Evolutionary conservation across 169 alveolate genomes (phyloP), one percentile per base, ranked within the genome.

Genomic region (Cryptosporidium felis): DNA sequence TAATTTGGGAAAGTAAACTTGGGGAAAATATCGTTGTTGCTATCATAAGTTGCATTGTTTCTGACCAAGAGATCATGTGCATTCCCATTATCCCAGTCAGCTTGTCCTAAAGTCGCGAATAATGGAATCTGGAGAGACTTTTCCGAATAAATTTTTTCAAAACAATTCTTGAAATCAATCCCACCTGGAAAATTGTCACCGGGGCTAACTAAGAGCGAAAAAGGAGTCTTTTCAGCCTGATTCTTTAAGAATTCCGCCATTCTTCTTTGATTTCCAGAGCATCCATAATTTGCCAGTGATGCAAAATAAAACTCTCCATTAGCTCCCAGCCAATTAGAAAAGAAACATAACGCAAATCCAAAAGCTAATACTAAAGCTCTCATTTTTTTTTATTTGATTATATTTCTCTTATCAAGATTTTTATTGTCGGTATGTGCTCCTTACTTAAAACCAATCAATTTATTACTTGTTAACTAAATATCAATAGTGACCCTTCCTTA

Each of bases 51-150:
- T 34, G 5, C 51, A 53, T 74, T 74, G 23, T 74, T 74, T 74
- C 67, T 56, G 47, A 34, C 56, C 36, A 74, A 32, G 1, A 74
- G 45, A 5, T n/a, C 67, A 36, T 49, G 10, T 6, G 85, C 53
- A 74, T 56, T 74, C 3, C 85, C 85, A 74, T 74, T 74, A 34
- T 74, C 85, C 85, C 85, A 74, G 28, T 74, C 85, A 4, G 85
- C 85, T 36, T 74, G 85, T 38, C 85, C 85, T 38, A 74, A 12
- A 34, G 74, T 3, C 18, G 41, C 85, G 40, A 74, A 74, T 2
- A 74, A 74, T 38, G 85, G 85, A 1, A 74, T 30, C 61, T 74
- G 85, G 21, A 74, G 59, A 28, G 85, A 49, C 56, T 74, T 74
- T 10, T 49, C 67, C 42, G 65, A 49, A 53, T 74, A 74, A 21